Evolutionary conservation across 345 rosid species (phyloP).

Genomic region (Diplotaxis tenuifolia): DNA sequence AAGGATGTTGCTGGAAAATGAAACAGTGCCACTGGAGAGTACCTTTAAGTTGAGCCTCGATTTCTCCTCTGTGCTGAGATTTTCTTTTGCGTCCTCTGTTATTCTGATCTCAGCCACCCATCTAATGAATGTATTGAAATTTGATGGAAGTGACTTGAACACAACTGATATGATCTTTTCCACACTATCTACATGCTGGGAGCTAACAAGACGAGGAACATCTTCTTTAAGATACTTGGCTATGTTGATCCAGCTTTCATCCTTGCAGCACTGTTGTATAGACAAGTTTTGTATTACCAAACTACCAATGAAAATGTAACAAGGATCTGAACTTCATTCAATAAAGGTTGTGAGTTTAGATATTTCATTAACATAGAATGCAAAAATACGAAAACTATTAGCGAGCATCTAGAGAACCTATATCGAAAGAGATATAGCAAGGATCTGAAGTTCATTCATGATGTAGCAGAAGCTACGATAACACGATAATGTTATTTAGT

Average conservation of each 20-base stretch:
- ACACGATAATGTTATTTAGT: too few species aligned
- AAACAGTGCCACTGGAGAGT: too few species aligned
- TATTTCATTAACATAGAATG: too few species aligned
- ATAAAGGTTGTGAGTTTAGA: too few species aligned
- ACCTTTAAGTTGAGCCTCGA: conserved; percentile 75
- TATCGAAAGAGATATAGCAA: too few species aligned
- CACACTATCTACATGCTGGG: conserved; percentile 58
- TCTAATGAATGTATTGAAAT: conserved; percentile 70
- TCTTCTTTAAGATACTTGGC: conserved; percentile 82
- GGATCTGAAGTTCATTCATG: too few species aligned
- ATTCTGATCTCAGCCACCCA: conserved; percentile 88
- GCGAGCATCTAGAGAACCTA: too few species aligned
- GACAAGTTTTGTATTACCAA: background rate
- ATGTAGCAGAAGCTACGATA: too few species aligned
- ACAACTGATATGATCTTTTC: conserved; percentile 47
- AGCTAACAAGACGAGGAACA: conserved; percentile 64
- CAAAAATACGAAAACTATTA: too few species aligned
- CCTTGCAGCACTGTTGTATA: conserved; percentile 63
- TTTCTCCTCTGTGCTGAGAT: conserved; percentile 73
- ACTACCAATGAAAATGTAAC: background rate
- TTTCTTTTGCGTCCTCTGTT: conserved; percentile 49
- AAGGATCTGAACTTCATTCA: background rate
- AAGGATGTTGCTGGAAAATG: too few species aligned
- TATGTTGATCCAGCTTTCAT: conserved; percentile 69
- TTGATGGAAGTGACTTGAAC: conserved; percentile 61